Base-by-base conservation (phyloP, 2,329 filamentous ascomycete genomes). In the Penicillium sp. region DNA sequence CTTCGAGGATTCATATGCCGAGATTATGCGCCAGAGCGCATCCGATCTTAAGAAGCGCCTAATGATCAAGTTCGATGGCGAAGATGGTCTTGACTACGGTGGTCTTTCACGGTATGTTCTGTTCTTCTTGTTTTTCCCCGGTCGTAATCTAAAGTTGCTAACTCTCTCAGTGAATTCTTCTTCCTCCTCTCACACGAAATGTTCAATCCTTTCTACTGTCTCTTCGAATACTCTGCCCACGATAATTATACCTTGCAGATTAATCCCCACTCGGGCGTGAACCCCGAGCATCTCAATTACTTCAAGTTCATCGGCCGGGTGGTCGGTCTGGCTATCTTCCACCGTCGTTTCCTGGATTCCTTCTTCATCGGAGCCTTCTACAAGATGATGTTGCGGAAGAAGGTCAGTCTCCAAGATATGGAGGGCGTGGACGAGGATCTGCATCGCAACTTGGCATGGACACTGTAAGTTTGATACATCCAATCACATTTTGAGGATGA, bases 191-290 rank as follows among this genome's bases (percentile, higher is more conserved):
- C 93, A 16, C 94, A 99, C 78, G 94, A 99, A 80, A 99, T 99
- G 94, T 99, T 99, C 81, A 99, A 99, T 76, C 94, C 94, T 32
- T 99, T 99, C 79, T 99, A 99, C 80, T 99, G 94, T 74, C 82
- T 99, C 52, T 99, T 99, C 81, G 94, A 99, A 78, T 99, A 99
- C 77, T 97, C 94, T 26, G 94, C 94, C 38, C 94, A 99, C 81
- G 94, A 99, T 85, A 99, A 99, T 79, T 99, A 99, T 79, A 99
- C 94, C 31, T 88, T 99, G 53, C 94, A 99, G 78, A 99, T 99
- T 81, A 99, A 99, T 79, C 94, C 94, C 44, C 94, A 99, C 76
- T 99, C 94, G 20, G 94, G 94, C 62, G 97, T 99, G 78, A 99
- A 99, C 76, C 94, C 94, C 1, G 94, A 99, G 78, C 94, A 99